Evolutionary conservation across 208 protist species (phyloP).

Genomic region (Spongospora subterranea): DNA sequence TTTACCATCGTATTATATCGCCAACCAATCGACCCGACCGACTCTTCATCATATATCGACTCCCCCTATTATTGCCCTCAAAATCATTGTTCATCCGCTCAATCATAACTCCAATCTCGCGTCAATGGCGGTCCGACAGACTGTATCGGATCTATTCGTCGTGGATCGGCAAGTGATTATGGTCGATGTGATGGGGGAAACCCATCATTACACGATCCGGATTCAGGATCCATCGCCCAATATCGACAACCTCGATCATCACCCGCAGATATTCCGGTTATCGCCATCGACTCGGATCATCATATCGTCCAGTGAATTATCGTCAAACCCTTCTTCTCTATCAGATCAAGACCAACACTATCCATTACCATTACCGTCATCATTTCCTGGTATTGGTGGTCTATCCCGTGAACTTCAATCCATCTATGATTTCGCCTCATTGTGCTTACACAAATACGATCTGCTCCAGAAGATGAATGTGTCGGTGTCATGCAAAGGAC

Average conservation of each 20-base stretch:
- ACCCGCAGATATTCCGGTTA: background rate
- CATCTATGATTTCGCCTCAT: background rate
- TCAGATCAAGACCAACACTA: background rate
- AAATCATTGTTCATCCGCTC: background rate
- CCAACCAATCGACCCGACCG: background rate
- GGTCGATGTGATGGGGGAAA: background rate
- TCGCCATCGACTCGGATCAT: background rate
- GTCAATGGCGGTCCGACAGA: background rate
- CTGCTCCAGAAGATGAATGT: background rate
- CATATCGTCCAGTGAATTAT: background rate
- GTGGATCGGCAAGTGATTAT: background rate
- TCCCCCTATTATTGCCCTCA: background rate
- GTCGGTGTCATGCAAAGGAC: background rate
- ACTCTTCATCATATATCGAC: background rate
- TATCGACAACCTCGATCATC: too few species aligned
- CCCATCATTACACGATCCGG: background rate
- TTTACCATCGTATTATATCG: background rate
- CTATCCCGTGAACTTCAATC: background rate
- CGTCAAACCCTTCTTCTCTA: background rate
- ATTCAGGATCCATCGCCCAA: background rate
- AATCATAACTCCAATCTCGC: background rate
- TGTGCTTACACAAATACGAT: background rate
- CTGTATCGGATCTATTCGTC: background rate
- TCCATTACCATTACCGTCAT: background rate
- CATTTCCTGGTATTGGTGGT: constrained; percentile 13